Base-by-base conservation (phyloP, 2,329 filamentous ascomycete species). In the Dactylellina haptotyla region DNA sequence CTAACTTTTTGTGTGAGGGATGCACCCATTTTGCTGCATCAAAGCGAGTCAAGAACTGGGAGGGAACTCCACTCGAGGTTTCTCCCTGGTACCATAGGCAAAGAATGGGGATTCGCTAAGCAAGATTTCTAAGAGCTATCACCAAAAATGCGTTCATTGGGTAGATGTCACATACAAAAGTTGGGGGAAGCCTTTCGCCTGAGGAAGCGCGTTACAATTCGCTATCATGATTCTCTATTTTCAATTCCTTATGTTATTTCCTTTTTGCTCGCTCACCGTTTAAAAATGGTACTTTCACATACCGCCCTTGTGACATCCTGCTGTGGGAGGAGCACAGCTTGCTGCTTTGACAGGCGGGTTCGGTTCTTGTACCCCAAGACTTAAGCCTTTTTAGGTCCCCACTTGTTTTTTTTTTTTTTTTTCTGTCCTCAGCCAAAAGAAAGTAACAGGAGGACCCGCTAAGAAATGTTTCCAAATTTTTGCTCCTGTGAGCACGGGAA, bases 121-220 rank as follows among this genome's bases (percentile, higher is more conserved):
- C 50, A 66, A 50, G 62, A 73, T 73, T 73, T 73, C 69, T 73
- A 73, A 73, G 37, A 72, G 59, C 53, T 73, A 73, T 66, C 61
- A 73, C 69, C 61, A 73, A 73, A 66, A 73, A 66, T 65, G 61
- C 54, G 59, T 61, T 66, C 56, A 73, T 73, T 73, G 69, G 67
- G 61, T 53, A 61, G 69, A 65, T 73, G 46, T 73, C 69, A 56
- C 54, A 53, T 62, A 59, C 53, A 59, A 46, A 46, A 69, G 45
- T 61, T 69, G 54, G 64, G 64, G 63, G 63, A 59, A 50, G 28
- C 48, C 41, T 64, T 16, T 37, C 51, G 59, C 34, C n/a, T 39
- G 39, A 54, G 34, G 45, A 66, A 45, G 50, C 69, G 69, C 69
- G 62, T 59, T 65, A 70, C 66, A 48, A 53, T 61, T 50, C 61